These are phyloP conservation scores for Plectranthus barbatus DNA, from an alignment of 257 asterid genomes.

Conservation along the genomic window DNA sequence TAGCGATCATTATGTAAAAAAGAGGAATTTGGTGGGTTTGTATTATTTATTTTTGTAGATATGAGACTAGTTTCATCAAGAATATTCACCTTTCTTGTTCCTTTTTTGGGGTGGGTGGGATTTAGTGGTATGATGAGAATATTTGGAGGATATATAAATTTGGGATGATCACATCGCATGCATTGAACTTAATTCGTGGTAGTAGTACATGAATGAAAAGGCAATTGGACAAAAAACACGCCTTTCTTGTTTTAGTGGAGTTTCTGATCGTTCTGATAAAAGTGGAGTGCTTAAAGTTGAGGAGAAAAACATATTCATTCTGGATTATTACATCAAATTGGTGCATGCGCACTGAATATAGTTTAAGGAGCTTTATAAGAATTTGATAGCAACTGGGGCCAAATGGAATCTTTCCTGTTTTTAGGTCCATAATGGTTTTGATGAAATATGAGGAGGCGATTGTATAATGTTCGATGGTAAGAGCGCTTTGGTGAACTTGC, in stretches of 20 bases:
- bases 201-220: slow-evolving; percentile 1
- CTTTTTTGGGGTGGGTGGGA: neutral
- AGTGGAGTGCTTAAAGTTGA: neutral
- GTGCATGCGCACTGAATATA: neutral
- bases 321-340: slow-evolving; percentile 11
- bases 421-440: neutral
- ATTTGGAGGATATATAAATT: slow-evolving; percentile 7
- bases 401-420: slow-evolving; percentile 3
- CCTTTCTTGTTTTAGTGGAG: slow-evolving; percentile 5
- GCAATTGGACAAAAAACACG: neutral
- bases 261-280: neutral
- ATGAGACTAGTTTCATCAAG: slow-evolving; percentile 8
- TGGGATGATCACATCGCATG: slow-evolving; percentile 12
- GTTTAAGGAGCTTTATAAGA: neutral
- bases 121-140: slow-evolving; percentile 3
- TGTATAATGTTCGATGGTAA: slow-evolving; percentile 7
- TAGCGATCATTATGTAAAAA: slow-evolving; percentile 13
- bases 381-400: slow-evolving; percentile 7
- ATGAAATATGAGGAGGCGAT: neutral
- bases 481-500: slow-evolving; percentile 11
- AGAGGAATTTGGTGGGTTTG: neutral
- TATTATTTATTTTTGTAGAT: slow-evolving; percentile 7
- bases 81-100: neutral
- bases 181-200: slow-evolving; percentile 14
- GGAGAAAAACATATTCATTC: slow-evolving; percentile 1